Evolutionary conservation across 2,329 filamentous ascomycete species (phyloP).

Genomic region (Ceratocystiopsis sp.): DNA sequence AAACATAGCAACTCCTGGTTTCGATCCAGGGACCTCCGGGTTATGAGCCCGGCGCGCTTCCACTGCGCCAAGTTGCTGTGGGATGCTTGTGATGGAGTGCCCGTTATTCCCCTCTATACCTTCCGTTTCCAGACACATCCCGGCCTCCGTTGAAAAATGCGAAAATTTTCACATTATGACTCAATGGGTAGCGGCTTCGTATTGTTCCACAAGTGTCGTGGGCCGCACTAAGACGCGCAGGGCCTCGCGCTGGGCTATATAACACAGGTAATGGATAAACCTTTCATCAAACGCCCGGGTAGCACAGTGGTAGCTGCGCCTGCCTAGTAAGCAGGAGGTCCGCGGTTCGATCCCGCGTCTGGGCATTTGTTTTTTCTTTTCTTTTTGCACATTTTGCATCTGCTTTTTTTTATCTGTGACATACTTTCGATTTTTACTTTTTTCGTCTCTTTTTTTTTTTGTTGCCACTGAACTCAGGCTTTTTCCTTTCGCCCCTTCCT

Average conservation of each 20-base stretch:
- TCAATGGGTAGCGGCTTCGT: no score
- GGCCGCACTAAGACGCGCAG: no score
- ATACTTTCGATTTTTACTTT: neutral
- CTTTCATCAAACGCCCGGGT: constrained; percentile 6
- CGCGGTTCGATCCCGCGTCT: constrained; percentile 12
- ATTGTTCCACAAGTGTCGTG: no score
- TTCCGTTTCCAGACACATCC: no score
- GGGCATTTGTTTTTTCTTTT: constrained; percentile 5
- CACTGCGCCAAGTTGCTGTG: constrained; percentile 8
- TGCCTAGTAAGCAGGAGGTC: constrained; percentile 12
- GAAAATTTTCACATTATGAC: no score
- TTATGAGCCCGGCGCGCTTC: constrained; percentile 9
- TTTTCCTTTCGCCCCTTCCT: neutral
- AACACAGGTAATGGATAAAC: neutral
- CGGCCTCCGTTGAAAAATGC: no score
- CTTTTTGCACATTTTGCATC: neutral
- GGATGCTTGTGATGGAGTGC: no score
- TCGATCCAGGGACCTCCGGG: constrained; percentile 9
- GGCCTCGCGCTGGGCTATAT: neutral
- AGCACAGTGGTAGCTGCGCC: constrained; percentile 11
- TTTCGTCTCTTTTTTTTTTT: neutral
- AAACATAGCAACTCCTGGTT: constrained; percentile 6
- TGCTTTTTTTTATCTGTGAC: neutral
- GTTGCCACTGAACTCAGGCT: neutral
- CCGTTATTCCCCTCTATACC: no score